Conservation (phyloP, 2,329 filamentous ascomycete genomes). For the Aureobasidium sp. region DNA sequence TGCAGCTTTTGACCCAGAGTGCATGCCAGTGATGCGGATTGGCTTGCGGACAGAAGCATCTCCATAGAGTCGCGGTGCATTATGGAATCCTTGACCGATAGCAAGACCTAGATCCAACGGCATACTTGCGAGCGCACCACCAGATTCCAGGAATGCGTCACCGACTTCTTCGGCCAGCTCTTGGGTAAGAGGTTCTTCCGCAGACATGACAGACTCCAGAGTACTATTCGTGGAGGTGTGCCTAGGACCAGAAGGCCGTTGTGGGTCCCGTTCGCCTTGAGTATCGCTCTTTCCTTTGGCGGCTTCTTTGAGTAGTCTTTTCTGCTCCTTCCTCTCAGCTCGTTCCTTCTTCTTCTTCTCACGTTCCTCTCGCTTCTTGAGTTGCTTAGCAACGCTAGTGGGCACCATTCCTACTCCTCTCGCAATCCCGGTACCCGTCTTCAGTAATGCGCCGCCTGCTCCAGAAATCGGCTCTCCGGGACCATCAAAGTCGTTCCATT, state of each 20-base stretch:
- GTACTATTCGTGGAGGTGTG: slow-evolving; percentile 23
- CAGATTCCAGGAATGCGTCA: slow-evolving; percentile 63
- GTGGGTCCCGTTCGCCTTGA: background rate
- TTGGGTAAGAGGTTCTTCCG: slow-evolving; percentile 23
- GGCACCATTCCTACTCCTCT: slow-evolving; percentile 60
- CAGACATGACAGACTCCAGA: slow-evolving; percentile 23
- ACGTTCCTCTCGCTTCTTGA: slow-evolving; percentile 48
- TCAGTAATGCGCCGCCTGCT: slow-evolving; percentile 54
- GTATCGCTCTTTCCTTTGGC: slow-evolving; percentile 3
- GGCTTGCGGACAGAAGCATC: slow-evolving; percentile 73
- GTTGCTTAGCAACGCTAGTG: slow-evolving; percentile 52
- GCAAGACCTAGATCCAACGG: slow-evolving; percentile 82
- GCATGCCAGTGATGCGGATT: slow-evolving; percentile 70
- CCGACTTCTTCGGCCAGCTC: slow-evolving; percentile 53
- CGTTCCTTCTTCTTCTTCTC: slow-evolving; percentile 42
- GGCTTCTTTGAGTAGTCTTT: slow-evolving; percentile 19
- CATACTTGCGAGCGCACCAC: slow-evolving; percentile 67
- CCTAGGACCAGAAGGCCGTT: slow-evolving; percentile 18
- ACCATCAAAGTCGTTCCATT: slow-evolving; percentile 73
- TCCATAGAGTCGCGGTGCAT: slow-evolving; percentile 77
- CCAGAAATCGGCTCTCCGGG: slow-evolving; percentile 68
- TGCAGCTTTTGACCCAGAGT: slow-evolving; percentile 69
- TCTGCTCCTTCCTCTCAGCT: slow-evolving; percentile 25
- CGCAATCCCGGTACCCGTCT: slow-evolving; percentile 52
- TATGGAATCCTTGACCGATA: slow-evolving; percentile 79